phyloP scores from a whole-genome alignment of 306 rosid genomes.

The Leucaena leucocephala region DNA sequence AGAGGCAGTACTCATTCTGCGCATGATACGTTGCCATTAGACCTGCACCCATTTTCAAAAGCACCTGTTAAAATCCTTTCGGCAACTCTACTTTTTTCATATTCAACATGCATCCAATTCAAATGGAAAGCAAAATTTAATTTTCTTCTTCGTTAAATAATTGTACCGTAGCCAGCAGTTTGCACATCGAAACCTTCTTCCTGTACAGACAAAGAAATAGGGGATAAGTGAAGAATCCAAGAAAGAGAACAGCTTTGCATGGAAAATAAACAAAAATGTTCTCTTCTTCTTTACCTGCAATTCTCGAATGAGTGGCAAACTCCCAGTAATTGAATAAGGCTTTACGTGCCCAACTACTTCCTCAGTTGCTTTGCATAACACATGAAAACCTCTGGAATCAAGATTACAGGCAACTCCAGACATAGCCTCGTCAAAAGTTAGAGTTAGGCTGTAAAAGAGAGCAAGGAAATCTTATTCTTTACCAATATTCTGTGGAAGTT shows the following conservation, averaged over 20 bases:
- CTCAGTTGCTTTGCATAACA: slow-evolving; percentile 90
- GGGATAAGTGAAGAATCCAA: slow-evolving; percentile 20
- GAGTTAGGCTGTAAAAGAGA: slow-evolving; percentile 60
- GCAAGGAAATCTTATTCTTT: neutral
- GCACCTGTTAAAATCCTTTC: slow-evolving; percentile 25
- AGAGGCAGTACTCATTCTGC: slow-evolving; percentile 87
- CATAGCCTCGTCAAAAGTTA: slow-evolving; percentile 65
- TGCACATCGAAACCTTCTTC: slow-evolving; percentile 96
- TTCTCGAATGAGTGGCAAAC: slow-evolving; percentile 89
- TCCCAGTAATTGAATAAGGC: slow-evolving; percentile 93
- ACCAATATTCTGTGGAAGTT: neutral
- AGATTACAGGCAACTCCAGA: slow-evolving; percentile 94
- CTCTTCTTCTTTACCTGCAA: slow-evolving; percentile 61
- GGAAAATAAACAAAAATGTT: neutral
- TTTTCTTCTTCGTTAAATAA: neutral
- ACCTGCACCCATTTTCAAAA: slow-evolving; percentile 56
- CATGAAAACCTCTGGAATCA: slow-evolving; percentile 77
- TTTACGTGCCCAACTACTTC: slow-evolving; percentile 88
- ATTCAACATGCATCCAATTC: slow-evolving; percentile 10
- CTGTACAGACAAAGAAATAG: slow-evolving; percentile 42
- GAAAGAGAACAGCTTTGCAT: neutral
- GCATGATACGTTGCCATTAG: slow-evolving; percentile 90
- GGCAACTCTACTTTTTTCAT: neutral
- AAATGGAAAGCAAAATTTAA: neutral
- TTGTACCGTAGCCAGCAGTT: slow-evolving; percentile 83